Conservation (phyloP, 257 asterid genomes). For the Ilex aquifolium region DNA sequence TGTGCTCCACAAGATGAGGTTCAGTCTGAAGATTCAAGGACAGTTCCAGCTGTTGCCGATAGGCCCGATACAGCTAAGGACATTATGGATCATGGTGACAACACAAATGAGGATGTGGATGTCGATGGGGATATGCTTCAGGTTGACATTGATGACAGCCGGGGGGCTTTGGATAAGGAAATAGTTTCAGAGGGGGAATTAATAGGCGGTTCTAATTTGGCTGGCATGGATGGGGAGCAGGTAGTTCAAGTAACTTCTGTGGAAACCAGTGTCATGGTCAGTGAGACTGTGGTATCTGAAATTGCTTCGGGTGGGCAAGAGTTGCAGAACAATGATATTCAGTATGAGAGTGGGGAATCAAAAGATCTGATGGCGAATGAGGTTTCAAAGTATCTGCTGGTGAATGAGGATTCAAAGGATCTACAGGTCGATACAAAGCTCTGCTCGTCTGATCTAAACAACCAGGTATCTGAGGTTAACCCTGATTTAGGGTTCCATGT, state of each 20-base stretch:
- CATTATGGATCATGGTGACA: constrained; percentile 16
- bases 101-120: constrained; percentile 18
- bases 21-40: constrained; percentile 21
- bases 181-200: constrained; percentile 24
- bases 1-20: constrained; percentile 24
- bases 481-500: constrained; percentile 60
- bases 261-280: constrained; percentile 24
- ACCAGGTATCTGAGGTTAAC: constrained; percentile 51
- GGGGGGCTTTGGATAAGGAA: constrained; percentile 16
- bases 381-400: constrained; percentile 14
- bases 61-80: constrained; percentile 5
- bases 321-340: constrained; percentile 19
- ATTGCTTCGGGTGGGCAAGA: constrained; percentile 18
- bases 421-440: background rate
- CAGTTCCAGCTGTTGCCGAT: constrained; percentile 10
- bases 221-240: constrained; percentile 28
- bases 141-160: constrained; percentile 22
- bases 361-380: constrained; percentile 1
- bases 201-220: constrained; percentile 19
- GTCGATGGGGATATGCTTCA: constrained; percentile 17
- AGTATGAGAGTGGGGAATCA: constrained; percentile 27
- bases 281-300: constrained; percentile 30
- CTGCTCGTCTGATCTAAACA: background rate
- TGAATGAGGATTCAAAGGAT: background rate
- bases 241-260: constrained; percentile 17